A percentile compares a stretch with the other conserved stretches of the same genome.
Conservation (phyloP, 306 rosid genomes). For the Fagus sylvatica region DNA sequence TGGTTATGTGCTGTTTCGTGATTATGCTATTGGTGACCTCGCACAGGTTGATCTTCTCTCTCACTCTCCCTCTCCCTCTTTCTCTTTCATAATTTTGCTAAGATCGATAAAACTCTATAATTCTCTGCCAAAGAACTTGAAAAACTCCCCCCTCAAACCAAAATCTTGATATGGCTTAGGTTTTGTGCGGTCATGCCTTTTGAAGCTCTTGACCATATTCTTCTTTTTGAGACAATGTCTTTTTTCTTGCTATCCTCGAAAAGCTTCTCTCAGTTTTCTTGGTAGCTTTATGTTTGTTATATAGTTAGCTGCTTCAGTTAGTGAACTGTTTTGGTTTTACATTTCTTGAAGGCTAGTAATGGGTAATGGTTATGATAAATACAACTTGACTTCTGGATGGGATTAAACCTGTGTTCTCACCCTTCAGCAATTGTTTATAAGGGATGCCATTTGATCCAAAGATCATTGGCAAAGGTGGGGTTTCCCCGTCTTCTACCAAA, state of each 20-base stretch:
- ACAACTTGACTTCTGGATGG: not conserved
- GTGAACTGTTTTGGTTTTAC: not conserved
- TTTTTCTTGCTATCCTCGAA: not conserved
- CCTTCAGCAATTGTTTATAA: not conserved
- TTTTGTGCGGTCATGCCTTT: conserved; percentile 3
- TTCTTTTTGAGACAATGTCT: not conserved
- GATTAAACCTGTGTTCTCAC: not conserved
- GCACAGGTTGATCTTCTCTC: conserved; percentile 73
- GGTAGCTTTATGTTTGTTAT: not conserved
- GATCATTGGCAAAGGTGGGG: not conserved
- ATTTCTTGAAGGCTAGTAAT: not conserved
- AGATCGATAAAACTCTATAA: not conserved
- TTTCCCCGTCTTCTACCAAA: not conserved
- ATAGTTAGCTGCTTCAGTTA: not conserved
- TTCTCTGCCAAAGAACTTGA: not conserved
- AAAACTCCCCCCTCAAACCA: too few species aligned
- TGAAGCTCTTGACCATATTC: not conserved
- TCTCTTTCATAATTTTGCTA: not conserved
- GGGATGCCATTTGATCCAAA: not conserved
- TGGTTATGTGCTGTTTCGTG: conserved; percentile 78
- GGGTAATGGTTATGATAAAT: not conserved
- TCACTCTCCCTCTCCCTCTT: conserved; percentile 10
- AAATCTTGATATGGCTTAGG: not conserved
- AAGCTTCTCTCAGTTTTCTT: not conserved
- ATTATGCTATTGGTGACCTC: conserved; percentile 93